Base-by-base conservation (phyloP, 495 filamentous ascomycete species). In the Articulospora tetracladia region DNA sequence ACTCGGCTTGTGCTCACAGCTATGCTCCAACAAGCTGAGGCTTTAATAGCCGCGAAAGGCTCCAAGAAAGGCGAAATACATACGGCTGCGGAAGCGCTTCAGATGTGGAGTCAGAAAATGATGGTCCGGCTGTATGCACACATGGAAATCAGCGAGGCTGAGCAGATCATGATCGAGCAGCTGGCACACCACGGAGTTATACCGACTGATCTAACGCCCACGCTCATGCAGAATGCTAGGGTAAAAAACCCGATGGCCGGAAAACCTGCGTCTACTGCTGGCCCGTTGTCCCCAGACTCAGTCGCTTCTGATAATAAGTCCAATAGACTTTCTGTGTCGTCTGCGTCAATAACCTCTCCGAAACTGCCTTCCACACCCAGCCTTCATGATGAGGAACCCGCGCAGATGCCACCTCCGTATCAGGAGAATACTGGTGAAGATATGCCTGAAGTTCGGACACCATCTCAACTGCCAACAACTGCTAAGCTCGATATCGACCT, bases 161-260 rank as follows among this genome's bases (percentile, higher is more conserved):
- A 99, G 77, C 94, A 99, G 76, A 77, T 99, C 66, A 99, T 99
- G 94, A 97, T 99, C 63, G 94, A 99, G 72, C 95, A 99, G 72
- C 77, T 99, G 59, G 85, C 88, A 13, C 89, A 91, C 52, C 94
- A 99, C 74, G 95, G 93, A 13, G 92, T 99, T 8, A 75, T 89
- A 60, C 88, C 93, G 1, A 73, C 72, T 30, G 94, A 99, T 72
- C 77, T 99, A 25, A 89, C 91, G 0, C 88, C 87, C 3, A 80
- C 89, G 1, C 78, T 99, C 48, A 96, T 97, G 91, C 86, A 93
- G 60, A 97, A 97, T 74, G 83, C 93, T 22, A 80, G 92, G 49
- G 94, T 99, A 28, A 91, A 90, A 68, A 99, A 99, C 63, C 95
- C 94, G 1, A 87, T 95, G 80, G 90, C 87, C 3, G 78, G 83